Conservation (phyloP, 805 yeast genomes). For the Candida berthetii region DNA sequence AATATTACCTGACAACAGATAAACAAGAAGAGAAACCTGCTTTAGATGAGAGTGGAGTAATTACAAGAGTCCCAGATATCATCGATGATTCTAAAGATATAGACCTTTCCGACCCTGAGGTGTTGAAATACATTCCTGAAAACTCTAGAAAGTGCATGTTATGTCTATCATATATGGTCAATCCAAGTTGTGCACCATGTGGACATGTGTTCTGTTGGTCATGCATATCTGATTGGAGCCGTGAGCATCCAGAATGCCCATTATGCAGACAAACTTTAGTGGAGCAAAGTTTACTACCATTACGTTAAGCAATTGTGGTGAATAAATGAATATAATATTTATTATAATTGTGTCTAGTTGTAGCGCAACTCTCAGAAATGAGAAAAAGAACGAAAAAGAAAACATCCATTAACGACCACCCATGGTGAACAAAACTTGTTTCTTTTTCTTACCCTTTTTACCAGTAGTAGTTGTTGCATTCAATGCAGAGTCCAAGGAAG, state of each 20-base stretch:
- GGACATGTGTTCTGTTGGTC: conserved; percentile 95
- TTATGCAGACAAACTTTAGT: conserved; percentile 70
- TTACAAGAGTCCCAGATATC: conserved; percentile 3
- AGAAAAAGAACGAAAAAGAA: no score
- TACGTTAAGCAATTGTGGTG: conserved; percentile 9
- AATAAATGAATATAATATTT: neutral
- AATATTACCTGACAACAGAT: conserved; percentile 2
- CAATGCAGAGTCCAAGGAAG: conserved; percentile 13
- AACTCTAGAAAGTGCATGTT: conserved; percentile 74
- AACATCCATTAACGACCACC: conserved; percentile 33
- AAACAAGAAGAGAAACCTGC: conserved; percentile 5
- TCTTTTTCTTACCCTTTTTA: conserved; percentile 41
- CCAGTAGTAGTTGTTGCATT: conserved; percentile 16
- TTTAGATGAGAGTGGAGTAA: conserved; percentile 8
- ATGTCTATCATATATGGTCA: conserved; percentile 71
- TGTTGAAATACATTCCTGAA: conserved; percentile 64
- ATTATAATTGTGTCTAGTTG: no score
- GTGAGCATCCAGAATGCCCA: conserved; percentile 87
- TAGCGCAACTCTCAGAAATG: no score
- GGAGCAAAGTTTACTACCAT: conserved; percentile 19
- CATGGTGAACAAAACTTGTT: conserved; percentile 44
- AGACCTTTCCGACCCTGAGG: conserved; percentile 49
- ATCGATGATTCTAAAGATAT: conserved; percentile 21
- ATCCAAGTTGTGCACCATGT: conserved; percentile 84
- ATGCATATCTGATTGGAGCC: conserved; percentile 85